Evolutionary conservation across 2,329 filamentous ascomycete species (phyloP).

Genomic region (Botrytis pseudocinerea): DNA sequence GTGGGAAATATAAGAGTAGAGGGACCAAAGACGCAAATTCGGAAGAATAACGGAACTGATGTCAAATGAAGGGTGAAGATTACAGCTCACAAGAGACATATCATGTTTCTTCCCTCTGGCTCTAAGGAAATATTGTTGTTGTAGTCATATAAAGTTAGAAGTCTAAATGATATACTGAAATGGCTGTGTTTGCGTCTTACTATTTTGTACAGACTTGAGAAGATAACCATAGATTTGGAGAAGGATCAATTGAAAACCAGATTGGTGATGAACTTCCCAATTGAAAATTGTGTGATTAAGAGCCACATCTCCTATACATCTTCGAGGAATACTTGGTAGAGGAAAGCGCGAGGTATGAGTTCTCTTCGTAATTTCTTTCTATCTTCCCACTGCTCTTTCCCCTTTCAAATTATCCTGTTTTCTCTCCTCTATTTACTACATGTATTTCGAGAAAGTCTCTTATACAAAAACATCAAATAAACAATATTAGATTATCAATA

Average conservation of each 20-base stretch:
- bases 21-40: background rate
- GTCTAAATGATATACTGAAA: background rate
- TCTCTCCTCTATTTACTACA: background rate
- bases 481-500: background rate
- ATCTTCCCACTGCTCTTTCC: background rate
- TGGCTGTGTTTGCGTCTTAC: rapidly evolving
- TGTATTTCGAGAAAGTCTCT: background rate
- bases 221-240: background rate
- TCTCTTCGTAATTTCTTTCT: background rate
- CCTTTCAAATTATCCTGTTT: too few species aligned
- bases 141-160: background rate
- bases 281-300: rapidly evolving
- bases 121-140: rapidly evolving
- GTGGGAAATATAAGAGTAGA: too few species aligned
- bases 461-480: background rate
- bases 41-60: rapidly evolving
- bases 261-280: background rate
- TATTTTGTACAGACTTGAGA: background rate
- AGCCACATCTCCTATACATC: background rate
- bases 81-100: rapidly evolving
- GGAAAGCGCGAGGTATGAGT: background rate
- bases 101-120: background rate
- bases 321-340: background rate
- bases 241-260: background rate
- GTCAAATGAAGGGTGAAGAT: background rate